A percentile compares a stretch with the other conserved stretches of the same genome.
These are phyloP conservation scores for Pleurostoma richardsiae DNA, from an alignment of 2,329 filamentous ascomycete genomes.

Conservation along the genomic window DNA sequence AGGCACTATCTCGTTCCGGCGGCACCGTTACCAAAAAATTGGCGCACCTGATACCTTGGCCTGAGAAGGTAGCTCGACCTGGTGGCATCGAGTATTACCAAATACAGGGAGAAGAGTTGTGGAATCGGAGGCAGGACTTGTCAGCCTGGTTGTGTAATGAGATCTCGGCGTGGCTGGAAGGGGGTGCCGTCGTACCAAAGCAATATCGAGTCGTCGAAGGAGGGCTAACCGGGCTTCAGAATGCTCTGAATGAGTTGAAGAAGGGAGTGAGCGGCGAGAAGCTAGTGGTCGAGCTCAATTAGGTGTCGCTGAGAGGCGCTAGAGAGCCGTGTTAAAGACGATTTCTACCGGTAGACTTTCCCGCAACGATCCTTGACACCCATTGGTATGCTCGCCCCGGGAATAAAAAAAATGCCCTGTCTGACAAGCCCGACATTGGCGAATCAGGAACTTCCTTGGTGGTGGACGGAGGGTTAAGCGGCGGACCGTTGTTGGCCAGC, in stretches of 20 bases:
- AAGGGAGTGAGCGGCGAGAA: conserved; percentile 4
- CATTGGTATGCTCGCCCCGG: too few relatives aligned
- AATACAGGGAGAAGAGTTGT: conserved; percentile 1
- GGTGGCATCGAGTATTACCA: background rate
- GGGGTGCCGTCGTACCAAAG: conserved; percentile 33
- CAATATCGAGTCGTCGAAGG: conserved; percentile 29
- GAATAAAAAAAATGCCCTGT: too few relatives aligned
- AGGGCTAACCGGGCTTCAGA: conserved; percentile 1
- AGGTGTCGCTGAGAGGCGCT: too few relatives aligned
- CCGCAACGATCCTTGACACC: too few relatives aligned
- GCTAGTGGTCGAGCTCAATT: conserved; percentile 3
- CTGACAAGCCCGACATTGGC: too few relatives aligned
- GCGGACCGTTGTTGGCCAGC: too few relatives aligned
- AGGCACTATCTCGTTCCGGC: background rate
- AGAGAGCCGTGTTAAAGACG: too few relatives aligned
- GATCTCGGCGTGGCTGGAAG: conserved; percentile 16
- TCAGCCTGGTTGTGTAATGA: conserved; percentile 1
- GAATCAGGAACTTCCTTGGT: too few relatives aligned
- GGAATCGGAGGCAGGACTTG: conserved; percentile 1
- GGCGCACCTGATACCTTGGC: background rate
- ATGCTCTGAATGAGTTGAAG: conserved; percentile 1
- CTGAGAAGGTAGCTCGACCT: background rate
- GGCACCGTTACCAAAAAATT: background rate
- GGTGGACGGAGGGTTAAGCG: too few relatives aligned
- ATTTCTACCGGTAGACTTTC: too few relatives aligned